A percentile compares a stretch with the other conserved stretches of the same genome.
phyloP scores from a whole-genome alignment of 1,284 basidiomycete genomes.

The Pseudozyma tsukubaensis region DNA sequence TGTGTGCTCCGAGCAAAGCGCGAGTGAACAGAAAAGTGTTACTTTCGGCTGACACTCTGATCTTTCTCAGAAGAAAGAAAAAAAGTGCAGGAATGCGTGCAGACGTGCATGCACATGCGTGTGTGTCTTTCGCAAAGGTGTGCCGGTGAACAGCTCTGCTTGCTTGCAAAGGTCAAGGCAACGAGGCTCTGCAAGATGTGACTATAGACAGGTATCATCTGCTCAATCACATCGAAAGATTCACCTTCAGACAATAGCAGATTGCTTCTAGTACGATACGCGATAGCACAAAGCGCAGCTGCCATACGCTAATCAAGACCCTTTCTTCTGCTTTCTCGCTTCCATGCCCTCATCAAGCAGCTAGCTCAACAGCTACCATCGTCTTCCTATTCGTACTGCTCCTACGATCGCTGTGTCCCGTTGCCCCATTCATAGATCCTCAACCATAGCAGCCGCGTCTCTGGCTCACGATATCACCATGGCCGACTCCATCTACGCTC shows the following conservation, averaged over 20 bases:
- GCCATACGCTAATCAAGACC: not conserved
- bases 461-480: conserved; percentile 19
- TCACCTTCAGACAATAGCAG: too few species aligned
- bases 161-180: not conserved
- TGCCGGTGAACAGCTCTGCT: not conserved
- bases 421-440: not conserved
- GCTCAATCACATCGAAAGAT: conserved; percentile 2
- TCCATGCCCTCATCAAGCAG: not conserved
- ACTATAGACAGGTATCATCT: not conserved
- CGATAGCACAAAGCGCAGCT: not conserved
- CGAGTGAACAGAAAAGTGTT: conserved; percentile 10
- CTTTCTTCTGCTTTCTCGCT: not conserved
- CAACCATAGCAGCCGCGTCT: not conserved
- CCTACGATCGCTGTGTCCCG: too few species aligned
- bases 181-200: not conserved
- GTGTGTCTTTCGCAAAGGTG: not conserved
- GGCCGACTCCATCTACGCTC: conserved; percentile 59
- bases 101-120: conserved; percentile 1
- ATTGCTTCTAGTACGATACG: too few species aligned
- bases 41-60: conserved; percentile 13
- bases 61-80: conserved; percentile 36
- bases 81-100: conserved; percentile 11
- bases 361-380: not conserved
- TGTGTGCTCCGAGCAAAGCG: too few species aligned
- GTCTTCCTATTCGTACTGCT: too few species aligned